Evolutionary conservation across 192 early-diverging fungal species (phyloP).

Genomic region (Linnemannia hyalina): DNA sequence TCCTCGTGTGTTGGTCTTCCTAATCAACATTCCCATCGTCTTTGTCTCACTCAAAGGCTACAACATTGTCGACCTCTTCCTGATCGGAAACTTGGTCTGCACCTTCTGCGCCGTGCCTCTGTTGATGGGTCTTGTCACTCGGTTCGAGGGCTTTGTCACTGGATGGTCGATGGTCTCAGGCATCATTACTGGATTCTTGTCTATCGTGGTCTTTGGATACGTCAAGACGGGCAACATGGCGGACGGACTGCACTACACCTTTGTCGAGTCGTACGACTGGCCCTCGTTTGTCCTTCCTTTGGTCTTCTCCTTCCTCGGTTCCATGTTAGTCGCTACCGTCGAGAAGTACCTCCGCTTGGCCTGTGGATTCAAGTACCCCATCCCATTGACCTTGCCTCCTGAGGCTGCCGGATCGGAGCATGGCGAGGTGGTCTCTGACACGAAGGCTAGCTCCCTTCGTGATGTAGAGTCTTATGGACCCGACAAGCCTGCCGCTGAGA

Average conservation of each 20-base stretch:
- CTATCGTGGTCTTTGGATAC: slow-evolving; percentile 52
- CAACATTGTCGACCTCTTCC: slow-evolving; percentile 70
- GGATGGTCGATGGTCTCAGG: slow-evolving; percentile 49
- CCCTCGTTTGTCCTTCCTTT: slow-evolving; percentile 49
- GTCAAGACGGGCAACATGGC: slow-evolving; percentile 37
- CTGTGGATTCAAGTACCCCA: slow-evolving; percentile 17
- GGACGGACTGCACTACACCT: slow-evolving; percentile 47
- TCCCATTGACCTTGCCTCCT: slow-evolving; percentile 25
- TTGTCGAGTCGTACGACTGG: slow-evolving; percentile 54
- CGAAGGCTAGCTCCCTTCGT: slow-evolving; percentile 12
- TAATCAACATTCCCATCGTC: slow-evolving; percentile 60
- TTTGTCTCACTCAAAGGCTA: slow-evolving; percentile 69
- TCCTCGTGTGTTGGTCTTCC: slow-evolving; percentile 52
- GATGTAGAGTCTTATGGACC: slow-evolving; percentile 27
- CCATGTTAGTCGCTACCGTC: slow-evolving; percentile 26
- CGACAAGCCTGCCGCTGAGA: slow-evolving; percentile 11
- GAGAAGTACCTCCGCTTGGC: slow-evolving; percentile 41
- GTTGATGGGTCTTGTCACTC: slow-evolving; percentile 62
- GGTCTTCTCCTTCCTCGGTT: slow-evolving; percentile 49
- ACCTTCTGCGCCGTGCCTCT: slow-evolving; percentile 70
- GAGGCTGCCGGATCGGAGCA: slow-evolving; percentile 17
- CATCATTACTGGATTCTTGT: slow-evolving; percentile 50
- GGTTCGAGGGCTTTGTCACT: slow-evolving; percentile 56
- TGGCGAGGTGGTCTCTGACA: slow-evolving; percentile 10
- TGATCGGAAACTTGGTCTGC: slow-evolving; percentile 73